Conservation (phyloP, 345 rosid species). For the Arabidopsis thaliana region DNA sequence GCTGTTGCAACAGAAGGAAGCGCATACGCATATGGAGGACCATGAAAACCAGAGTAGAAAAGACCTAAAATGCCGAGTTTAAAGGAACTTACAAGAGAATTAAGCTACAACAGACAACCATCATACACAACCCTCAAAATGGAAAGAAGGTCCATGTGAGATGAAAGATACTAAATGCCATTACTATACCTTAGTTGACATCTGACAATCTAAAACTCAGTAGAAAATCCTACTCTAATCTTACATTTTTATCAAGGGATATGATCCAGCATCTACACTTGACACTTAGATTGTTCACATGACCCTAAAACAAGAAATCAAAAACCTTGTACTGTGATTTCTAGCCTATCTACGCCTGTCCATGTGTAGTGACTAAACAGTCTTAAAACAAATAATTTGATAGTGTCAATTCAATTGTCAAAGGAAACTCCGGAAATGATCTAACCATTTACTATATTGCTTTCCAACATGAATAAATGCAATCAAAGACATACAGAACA, state of each 20-base stretch:
- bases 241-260: neutral
- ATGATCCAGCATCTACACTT: neutral
- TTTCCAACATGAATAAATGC: constrained; percentile 20
- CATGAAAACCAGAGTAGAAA: constrained; percentile 75
- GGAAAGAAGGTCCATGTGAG: neutral
- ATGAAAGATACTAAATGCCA: constrained; percentile 7
- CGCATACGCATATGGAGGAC: constrained; percentile 65
- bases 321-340: neutral
- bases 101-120: constrained; percentile 37
- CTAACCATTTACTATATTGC: constrained; percentile 9
- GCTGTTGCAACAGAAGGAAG: constrained; percentile 84
- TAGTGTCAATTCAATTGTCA: constrained; percentile 2
- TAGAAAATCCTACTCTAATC: constrained; percentile 19
- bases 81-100: constrained; percentile 52
- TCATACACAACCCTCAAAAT: constrained; percentile 19
- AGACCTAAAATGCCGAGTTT: constrained; percentile 67
- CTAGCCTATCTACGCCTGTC: neutral
- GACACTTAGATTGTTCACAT: constrained; percentile 3
- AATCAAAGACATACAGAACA: constrained; percentile 30
- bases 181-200: constrained; percentile 33
- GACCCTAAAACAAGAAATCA: neutral
- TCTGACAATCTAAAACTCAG: neutral
- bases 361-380: constrained; percentile 19
- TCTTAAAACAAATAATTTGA: neutral
- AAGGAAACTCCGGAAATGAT: constrained; percentile 11